Evolutionary conservation across 371 early-diverging fungal species (phyloP).

Genomic region (Saksenaea oblongispora): DNA sequence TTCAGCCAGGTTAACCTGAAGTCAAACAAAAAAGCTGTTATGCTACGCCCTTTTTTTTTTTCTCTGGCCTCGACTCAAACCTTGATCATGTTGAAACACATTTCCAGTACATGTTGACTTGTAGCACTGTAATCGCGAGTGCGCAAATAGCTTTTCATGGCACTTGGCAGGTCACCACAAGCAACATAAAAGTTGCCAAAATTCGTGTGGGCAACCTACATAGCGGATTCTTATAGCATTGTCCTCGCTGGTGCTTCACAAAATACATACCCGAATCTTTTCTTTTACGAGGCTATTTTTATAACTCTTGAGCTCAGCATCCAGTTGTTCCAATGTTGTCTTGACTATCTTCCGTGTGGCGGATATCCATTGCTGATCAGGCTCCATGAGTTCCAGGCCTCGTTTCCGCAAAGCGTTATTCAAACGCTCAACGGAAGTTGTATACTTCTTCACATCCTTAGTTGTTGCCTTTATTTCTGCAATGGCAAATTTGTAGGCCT

Average conservation of each 20-base stretch:
- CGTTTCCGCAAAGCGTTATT: slow-evolving; percentile 52
- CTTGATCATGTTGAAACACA: slow-evolving; percentile 76
- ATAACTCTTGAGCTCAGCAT: slow-evolving; percentile 72
- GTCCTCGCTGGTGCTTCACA: not conserved
- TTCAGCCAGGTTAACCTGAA: slow-evolving; percentile 67
- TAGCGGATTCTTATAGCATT: not conserved
- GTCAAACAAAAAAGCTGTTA: not conserved
- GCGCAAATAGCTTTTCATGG: slow-evolving; percentile 69
- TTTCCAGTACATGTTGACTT: slow-evolving; percentile 72
- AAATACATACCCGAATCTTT: slow-evolving; percentile 69
- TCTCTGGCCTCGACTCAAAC: not conserved
- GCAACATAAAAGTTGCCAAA: slow-evolving; percentile 76
- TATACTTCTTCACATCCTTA: slow-evolving; percentile 56
- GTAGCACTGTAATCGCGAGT: slow-evolving; percentile 81
- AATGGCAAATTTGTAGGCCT: slow-evolving; percentile 67
- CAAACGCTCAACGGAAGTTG: slow-evolving; percentile 43
- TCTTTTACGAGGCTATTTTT: slow-evolving; percentile 78
- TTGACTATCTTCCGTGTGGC: slow-evolving; percentile 48
- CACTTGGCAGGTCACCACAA: slow-evolving; percentile 68
- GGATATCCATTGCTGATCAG: slow-evolving; percentile 66
- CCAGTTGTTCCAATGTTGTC: slow-evolving; percentile 60
- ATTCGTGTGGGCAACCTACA: slow-evolving; percentile 71
- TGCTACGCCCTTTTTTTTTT: not conserved
- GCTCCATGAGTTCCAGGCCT: slow-evolving; percentile 23
- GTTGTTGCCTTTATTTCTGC: slow-evolving; percentile 56